A percentile compares a stretch with the other conserved stretches of the same genome.
These are phyloP conservation scores for Coemansia aciculifera DNA, from an alignment of 192 early-diverging fungal genomes.

Conservation along the genomic window DNA sequence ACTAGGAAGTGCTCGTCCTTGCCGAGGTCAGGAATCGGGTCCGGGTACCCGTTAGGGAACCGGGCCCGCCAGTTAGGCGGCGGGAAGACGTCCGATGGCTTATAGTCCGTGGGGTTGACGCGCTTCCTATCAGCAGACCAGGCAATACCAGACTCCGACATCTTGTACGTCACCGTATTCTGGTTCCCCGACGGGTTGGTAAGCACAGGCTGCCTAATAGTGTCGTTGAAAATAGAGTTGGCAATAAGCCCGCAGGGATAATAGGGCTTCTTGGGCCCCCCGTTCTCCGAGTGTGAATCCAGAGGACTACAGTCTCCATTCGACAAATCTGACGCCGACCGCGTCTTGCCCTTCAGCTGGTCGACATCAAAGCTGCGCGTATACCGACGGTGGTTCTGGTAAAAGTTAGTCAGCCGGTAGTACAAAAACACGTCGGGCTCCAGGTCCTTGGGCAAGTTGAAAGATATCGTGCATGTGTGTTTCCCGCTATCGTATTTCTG, in stretches of 20 bases:
- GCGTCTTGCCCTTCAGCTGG: conserved; percentile 74
- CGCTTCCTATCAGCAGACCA: conserved; percentile 83
- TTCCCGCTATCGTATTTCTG: conserved; percentile 55
- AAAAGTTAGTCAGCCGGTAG: conserved; percentile 96
- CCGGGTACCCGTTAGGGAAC: conserved; percentile 57
- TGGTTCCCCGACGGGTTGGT: conserved; percentile 51
- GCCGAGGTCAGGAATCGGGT: conserved; percentile 60
- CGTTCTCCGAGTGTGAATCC: conserved; percentile 19
- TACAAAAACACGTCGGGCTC: conserved; percentile 86
- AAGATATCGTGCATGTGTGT: conserved; percentile 71
- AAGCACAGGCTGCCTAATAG: conserved; percentile 61
- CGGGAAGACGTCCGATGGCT: conserved; percentile 63
- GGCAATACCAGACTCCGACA: conserved; percentile 74
- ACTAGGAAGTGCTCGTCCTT: conserved; percentile 88
- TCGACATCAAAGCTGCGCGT: conserved; percentile 83
- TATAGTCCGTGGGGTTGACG: conserved; percentile 62
- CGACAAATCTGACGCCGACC: conserved; percentile 45
- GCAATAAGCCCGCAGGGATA: conserved; percentile 99
- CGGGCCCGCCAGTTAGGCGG: conserved; percentile 83
- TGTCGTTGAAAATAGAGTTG: conserved; percentile 94
- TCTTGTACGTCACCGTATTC: conserved; percentile 52
- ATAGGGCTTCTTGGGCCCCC: conserved; percentile 53
- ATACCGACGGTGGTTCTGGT: conserved; percentile 98
- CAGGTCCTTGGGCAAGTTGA: conserved; percentile 67
- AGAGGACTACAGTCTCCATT: conserved; percentile 65